Percentiles rank a stretch among this genome's conserved stretches.
These are phyloP conservation scores for Pyrenochaeta sp. DNA, from an alignment of 2,329 filamentous ascomycete species.

Conservation along the genomic window DNA sequence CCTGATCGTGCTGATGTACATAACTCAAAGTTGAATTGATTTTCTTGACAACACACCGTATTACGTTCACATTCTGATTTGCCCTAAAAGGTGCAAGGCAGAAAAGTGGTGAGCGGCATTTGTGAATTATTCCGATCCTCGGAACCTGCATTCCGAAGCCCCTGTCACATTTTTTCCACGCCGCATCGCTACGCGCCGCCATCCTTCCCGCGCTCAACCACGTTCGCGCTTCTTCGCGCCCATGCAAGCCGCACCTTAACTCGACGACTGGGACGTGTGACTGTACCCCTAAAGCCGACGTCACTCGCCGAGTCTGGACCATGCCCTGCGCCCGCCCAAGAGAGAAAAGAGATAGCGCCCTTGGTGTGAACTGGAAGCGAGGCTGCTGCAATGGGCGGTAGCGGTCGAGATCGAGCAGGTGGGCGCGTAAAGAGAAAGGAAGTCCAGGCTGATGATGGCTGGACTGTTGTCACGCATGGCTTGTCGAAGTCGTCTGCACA, in stretches of 20 bases:
- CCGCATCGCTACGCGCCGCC: conserved; percentile 1
- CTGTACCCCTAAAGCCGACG: conserved; percentile 1
- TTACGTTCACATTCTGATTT: too few species aligned
- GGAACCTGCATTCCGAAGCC: background rate
- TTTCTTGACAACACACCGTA: too few species aligned
- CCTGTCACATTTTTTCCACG: conserved; percentile 2
- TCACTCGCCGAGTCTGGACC: background rate
- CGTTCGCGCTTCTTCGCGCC: conserved; percentile 21
- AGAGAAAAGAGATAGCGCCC: background rate
- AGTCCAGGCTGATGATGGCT: conserved; percentile 42
- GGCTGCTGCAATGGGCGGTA: conserved; percentile 4
- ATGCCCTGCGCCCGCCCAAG: too few species aligned
- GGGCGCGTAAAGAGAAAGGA: conserved; percentile 40
- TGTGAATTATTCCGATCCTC: background rate
- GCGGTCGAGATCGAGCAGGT: background rate
- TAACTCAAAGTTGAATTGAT: too few species aligned
- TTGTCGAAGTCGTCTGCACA: conserved; percentile 15
- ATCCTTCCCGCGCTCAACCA: background rate
- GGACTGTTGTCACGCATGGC: conserved; percentile 47
- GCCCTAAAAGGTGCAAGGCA: too few species aligned
- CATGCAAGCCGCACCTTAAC: conserved; percentile 33
- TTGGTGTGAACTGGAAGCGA: too few species aligned
- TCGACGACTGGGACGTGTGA: conserved; percentile 18
- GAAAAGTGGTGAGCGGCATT: too few species aligned
- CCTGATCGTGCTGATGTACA: background rate